Evolutionary conservation across 768 basidiomycete genomes (phyloP), one percentile per base, ranked within the genome.

Genomic region (Suillus luteus): DNA sequence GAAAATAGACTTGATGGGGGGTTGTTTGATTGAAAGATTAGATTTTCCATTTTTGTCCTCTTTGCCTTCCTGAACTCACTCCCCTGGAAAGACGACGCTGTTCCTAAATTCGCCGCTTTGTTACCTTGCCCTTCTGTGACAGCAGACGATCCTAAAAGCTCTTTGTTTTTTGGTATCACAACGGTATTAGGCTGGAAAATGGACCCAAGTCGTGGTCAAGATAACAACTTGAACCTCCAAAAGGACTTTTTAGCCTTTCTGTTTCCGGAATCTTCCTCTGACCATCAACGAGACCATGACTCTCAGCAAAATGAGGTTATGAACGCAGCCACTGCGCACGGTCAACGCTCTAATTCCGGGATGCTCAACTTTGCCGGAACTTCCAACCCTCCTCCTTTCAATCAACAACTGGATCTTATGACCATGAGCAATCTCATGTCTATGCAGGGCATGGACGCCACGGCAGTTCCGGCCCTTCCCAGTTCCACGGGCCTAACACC

Each of bases 361-460:
- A 33, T 65, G 33, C 52, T 59, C 41, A 65, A 62, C 35, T 59
- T 66, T 2, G 0, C 68, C 0, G 69, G 52, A 67, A 64, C 65
- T 5, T 63, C 12, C 48, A 67, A 49, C 35, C 14, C 61, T 15
- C n/a, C 64, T 22, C 11, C 55, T 37, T 70, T 69, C 62, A 66
- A 59, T 61, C 76, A 67, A 41, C 83, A 82, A 62, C 78, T 87
- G 75, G 86, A 84, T 69, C 75, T 88, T 59, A 70, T 72, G 63
- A 62, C 71, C 65, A 68, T 73, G 71, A 78, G 80, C 37, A 84
- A 82, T 69, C 68, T 87, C 49, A 82, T 88, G 72, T 78, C 82
- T 40, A 76, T 83, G 71, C 84, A 82, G 64, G 80, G 75, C 48
- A 69, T 82, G 35, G 83, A 81, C 51, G 31, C 10, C 40, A 14